Base-by-base conservation (phyloP, 2,329 filamentous ascomycete genomes). In the Fusarium caatingaense region DNA sequence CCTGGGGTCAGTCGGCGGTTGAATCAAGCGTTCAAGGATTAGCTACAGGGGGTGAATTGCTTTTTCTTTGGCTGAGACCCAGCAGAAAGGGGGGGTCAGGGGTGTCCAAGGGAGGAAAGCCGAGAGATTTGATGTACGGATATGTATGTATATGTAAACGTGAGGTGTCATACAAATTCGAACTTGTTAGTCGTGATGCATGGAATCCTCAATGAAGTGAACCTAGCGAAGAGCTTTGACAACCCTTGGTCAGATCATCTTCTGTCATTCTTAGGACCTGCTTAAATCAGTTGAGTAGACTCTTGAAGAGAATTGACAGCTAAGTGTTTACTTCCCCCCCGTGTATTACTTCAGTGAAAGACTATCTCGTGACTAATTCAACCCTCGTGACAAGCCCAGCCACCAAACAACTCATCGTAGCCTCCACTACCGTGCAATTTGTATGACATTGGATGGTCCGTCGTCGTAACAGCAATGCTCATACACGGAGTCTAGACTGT, bases 21-120 rank as follows among this genome's bases (percentile, higher is more conserved):
- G 72, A 69, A 74, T 70, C 70, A 68, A 74, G 72, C 64, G 59
- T 73, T 63, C 72, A 71, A 56, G 57, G 59, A 69, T 72, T 37
- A 18, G 18, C 9, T n/a, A 40, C 48, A 20, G 27, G 34, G 66
- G 54, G 32, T 46, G 49, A 34, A 28, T 37, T 59, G 44, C 62
- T 51, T 63, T 50, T 66, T 66, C 34, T 37, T 72, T 68, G 64
- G 58, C 47, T 60, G 49, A 40, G 54, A 60, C 50, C 56, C 55
- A 32, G 41, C 20, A 61, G 53, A 69, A 70, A 73, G 54, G 45
- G 66, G 60, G 60, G 41, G 13, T 37, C 66, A 64, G 60, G 41
- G 45, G 56, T 60, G 28, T 37, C 45, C 67, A 63, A 71, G 51
- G 50, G 58, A 67, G 63, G 61, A 25, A 67, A 68, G n/a, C 62